Base-by-base conservation (phyloP, 2,329 filamentous ascomycete genomes). In the Colletotrichum coccodes region DNA sequence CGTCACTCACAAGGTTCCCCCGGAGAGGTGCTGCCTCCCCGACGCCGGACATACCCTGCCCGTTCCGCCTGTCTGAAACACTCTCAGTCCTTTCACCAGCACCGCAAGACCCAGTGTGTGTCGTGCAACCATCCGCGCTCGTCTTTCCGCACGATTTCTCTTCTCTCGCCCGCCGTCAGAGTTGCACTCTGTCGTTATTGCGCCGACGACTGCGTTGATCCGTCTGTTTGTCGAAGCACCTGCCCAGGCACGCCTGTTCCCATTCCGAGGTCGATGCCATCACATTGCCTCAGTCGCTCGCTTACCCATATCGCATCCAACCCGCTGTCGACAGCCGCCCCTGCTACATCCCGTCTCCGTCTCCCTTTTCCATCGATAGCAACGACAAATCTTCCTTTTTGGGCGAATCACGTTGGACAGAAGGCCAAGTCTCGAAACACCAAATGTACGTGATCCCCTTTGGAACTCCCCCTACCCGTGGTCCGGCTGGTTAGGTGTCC, bases 41-140 rank as follows among this genome's bases (percentile, higher is more conserved):
- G 64, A 67, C 66, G 69, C 73, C 61, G 65, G 61, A 58, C 58
- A 68, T 36, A 68, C 67, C 75, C 70, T 72, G 70, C 64, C 68
- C 63, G 72, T 76, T 74, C 76, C 74, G 76, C 77, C 75, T 74
- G 73, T 72, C 78, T 84, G 82, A 83, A 83, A 84, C 82, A 74
- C 74, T 75, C 76, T 74, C 64, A 65, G 68, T 58, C 68, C 64
- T 70, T 59, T 62, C 50, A 47, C 66, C 65, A 71, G 58, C 42
- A 52, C 60, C 38, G 50, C 64, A 57, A 64, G 60, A 63, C 65
- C 60, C 65, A 60, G 32, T 61, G 60, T 70, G 69, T 58, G 60
- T 65, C 66, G 56, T 60, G 69, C 69, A 68, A 52, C 52, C 50
- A 61, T 62, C 67, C 64, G 53, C 63, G 63, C 58, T 44, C 52